phyloP scores from a whole-genome alignment of 176 grass and related monocot species.

The Carex myosuroides region DNA sequence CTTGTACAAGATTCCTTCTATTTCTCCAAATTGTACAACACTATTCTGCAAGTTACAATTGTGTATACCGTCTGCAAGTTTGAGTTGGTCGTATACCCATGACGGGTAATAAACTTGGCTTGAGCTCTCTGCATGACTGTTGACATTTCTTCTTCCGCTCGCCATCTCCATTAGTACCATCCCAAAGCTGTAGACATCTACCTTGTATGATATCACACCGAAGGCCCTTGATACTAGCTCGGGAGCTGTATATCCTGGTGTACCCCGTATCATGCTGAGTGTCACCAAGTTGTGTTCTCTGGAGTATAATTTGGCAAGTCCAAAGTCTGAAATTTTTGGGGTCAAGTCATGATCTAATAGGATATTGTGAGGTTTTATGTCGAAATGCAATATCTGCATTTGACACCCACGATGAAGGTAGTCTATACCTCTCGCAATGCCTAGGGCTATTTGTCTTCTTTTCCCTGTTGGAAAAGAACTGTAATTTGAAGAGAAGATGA shows the following conservation, averaged over 20 bases:
- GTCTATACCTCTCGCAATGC: slow-evolving; percentile 46
- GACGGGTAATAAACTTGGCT: neutral
- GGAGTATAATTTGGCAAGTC: slow-evolving; percentile 50
- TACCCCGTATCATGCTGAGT: slow-evolving; percentile 46
- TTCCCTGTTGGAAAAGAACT: slow-evolving; percentile 23
- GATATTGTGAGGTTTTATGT: slow-evolving; percentile 67
- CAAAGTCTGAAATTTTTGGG: slow-evolving; percentile 57
- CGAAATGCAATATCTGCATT: slow-evolving; percentile 67
- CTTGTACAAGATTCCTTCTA: slow-evolving; percentile 49
- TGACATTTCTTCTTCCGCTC: neutral
- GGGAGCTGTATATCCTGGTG: slow-evolving; percentile 61
- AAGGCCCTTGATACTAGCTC: slow-evolving; percentile 57
- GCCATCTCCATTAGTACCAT: slow-evolving; percentile 32
- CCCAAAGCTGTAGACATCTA: slow-evolving; percentile 29
- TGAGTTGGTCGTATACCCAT: slow-evolving; percentile 40
- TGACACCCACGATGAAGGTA: slow-evolving; percentile 58
- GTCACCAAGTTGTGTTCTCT: slow-evolving; percentile 33
- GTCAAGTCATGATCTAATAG: slow-evolving; percentile 32
- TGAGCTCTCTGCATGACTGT: neutral
- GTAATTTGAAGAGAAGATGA: slow-evolving; percentile 24
- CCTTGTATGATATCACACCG: slow-evolving; percentile 36
- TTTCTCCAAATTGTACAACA: neutral
- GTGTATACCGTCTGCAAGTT: neutral
- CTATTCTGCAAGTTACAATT: neutral
- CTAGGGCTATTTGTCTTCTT: slow-evolving; percentile 36